phyloP scores from a whole-genome alignment of 768 basidiomycete genomes.

The Amanita pallidorosea region DNA sequence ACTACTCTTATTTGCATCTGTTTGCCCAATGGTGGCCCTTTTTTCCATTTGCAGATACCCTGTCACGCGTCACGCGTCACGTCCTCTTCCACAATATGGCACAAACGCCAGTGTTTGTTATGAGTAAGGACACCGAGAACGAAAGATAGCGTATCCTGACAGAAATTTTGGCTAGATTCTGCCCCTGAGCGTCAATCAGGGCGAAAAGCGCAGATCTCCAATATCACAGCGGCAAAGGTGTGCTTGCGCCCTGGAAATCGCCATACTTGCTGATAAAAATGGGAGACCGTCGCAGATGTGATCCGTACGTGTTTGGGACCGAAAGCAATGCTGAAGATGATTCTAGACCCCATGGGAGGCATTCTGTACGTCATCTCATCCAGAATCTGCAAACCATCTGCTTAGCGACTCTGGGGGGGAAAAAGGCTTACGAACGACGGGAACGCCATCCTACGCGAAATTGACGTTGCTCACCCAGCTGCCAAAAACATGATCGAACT shows the following conservation, averaged over 20 bases:
- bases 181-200: conserved; percentile 92
- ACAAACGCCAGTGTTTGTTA: conserved; percentile 76
- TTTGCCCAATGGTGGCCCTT: neutral
- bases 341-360: conserved; percentile 98
- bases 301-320: conserved; percentile 96
- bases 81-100: conserved; percentile 24
- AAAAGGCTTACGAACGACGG: conserved; percentile 91
- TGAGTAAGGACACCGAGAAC: conserved; percentile 40
- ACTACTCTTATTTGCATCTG: neutral
- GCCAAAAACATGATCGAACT: conserved; percentile 99
- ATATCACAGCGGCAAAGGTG: conserved; percentile 97
- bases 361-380: conserved; percentile 57
- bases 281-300: conserved; percentile 92
- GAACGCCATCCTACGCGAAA: conserved; percentile 97
- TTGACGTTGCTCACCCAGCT: conserved; percentile 97
- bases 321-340: conserved; percentile 99
- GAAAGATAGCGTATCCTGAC: neutral
- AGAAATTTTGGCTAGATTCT: conserved; percentile 47
- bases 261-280: neutral
- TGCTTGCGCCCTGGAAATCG: conserved; percentile 4
- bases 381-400: neutral
- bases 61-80: neutral
- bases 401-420: neutral
- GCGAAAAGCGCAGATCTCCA: conserved; percentile 91
- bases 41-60: no score